Evolutionary conservation across 192 early-diverging fungal species (phyloP).

Genomic region (Cladochytrium replicatum): DNA sequence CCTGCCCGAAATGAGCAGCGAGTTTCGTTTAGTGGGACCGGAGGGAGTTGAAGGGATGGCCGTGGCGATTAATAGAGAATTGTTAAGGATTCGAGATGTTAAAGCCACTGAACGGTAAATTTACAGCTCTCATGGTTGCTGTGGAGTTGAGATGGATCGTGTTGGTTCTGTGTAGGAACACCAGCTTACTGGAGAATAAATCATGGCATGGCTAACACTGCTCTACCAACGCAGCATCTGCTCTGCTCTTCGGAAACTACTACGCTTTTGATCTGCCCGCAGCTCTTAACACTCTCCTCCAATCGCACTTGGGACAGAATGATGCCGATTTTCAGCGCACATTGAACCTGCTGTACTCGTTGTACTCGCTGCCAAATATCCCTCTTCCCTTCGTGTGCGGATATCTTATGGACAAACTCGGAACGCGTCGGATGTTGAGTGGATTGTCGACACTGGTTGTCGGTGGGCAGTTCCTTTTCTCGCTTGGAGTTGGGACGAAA

Average conservation of each 20-base stretch:
- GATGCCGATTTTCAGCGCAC: conserved; percentile 28
- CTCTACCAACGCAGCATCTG: neutral
- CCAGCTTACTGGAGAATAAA: conserved; percentile 26
- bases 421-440: conserved; percentile 26
- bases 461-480: conserved; percentile 38
- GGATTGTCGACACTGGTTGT: conserved; percentile 22
- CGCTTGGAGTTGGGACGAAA: conserved; percentile 27
- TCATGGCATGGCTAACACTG: neutral
- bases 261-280: conserved; percentile 39
- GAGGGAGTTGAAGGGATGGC: too few species aligned
- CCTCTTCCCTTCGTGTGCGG: conserved; percentile 50
- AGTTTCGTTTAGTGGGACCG: too few species aligned
- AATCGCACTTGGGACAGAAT: conserved; percentile 14
- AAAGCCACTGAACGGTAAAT: too few species aligned
- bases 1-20: too few species aligned
- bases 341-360: conserved; percentile 36
- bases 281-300: conserved; percentile 25
- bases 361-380: conserved; percentile 55
- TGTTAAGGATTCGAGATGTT: too few species aligned
- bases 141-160: conserved; percentile 35
- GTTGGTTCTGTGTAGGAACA: conserved; percentile 28
- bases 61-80: too few species aligned
- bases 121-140: too few species aligned
- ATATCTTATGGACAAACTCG: conserved; percentile 34
- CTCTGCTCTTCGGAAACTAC: conserved; percentile 15